These are phyloP conservation scores for Kuraishia piskuri DNA, from an alignment of 805 yeast species.

Conservation along the genomic window DNA sequence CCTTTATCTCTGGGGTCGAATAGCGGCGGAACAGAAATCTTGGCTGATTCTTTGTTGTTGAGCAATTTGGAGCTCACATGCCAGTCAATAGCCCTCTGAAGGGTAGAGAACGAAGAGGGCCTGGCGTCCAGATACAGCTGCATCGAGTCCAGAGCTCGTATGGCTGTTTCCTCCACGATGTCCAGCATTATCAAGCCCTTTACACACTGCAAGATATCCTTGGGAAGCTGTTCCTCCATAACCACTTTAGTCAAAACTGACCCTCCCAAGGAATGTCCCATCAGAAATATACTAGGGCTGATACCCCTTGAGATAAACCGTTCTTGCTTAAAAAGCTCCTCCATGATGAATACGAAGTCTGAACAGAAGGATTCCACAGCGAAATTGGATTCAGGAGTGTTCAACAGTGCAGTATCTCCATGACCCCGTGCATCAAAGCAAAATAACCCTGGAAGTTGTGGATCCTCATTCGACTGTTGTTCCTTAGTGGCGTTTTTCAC, in stretches of 20 bases:
- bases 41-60: slow-evolving; percentile 53
- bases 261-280: slow-evolving; percentile 95
- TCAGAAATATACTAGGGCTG: slow-evolving; percentile 39
- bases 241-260: slow-evolving; percentile 59
- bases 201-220: slow-evolving; percentile 20
- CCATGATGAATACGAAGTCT: slow-evolving; percentile 49
- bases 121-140: slow-evolving; percentile 52
- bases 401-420: slow-evolving; percentile 39
- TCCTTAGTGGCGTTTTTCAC: slow-evolving; percentile 21
- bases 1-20: slow-evolving; percentile 19
- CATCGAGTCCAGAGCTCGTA: slow-evolving; percentile 61
- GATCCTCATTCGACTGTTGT: slow-evolving; percentile 13
- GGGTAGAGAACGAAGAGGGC: slow-evolving; percentile 48
- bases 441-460: slow-evolving; percentile 50
- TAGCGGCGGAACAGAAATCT: slow-evolving; percentile 69
- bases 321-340: slow-evolving; percentile 22
- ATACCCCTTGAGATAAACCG: slow-evolving; percentile 8
- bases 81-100: slow-evolving; percentile 71
- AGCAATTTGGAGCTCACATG: slow-evolving; percentile 52
- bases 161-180: slow-evolving; percentile 91
- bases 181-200: slow-evolving; percentile 77
- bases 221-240: slow-evolving; percentile 12
- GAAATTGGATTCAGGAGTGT: slow-evolving; percentile 22
- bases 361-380: slow-evolving; percentile 40
- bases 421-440: slow-evolving; percentile 84